Percentiles rank a stretch among this genome's conserved stretches.
Conservation (phyloP, 2,329 filamentous ascomycete species). For the Fusarium nematophilum region DNA sequence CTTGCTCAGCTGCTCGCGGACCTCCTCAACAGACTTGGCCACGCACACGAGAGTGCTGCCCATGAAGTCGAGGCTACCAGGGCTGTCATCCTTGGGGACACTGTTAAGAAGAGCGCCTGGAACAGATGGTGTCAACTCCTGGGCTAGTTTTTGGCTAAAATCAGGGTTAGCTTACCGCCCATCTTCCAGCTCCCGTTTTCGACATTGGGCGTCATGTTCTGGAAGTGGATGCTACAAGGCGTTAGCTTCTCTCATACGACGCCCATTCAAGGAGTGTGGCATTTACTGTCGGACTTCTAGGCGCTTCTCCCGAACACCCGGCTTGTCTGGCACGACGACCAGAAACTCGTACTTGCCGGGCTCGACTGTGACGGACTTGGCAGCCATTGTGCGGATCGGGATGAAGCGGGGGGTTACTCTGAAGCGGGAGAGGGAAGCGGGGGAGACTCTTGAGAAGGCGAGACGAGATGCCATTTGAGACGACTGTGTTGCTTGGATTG, state of each 20-base stretch:
- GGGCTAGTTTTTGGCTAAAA: no score
- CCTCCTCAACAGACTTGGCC: constrained; percentile 76
- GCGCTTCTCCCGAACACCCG: constrained; percentile 69
- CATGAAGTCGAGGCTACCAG: constrained; percentile 73
- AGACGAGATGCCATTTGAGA: constrained; percentile 31
- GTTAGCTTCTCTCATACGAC: constrained; percentile 30
- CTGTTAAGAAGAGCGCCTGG: constrained; percentile 75
- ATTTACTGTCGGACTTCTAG: constrained; percentile 69
- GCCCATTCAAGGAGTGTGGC: no score
- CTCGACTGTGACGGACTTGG: constrained; percentile 37
- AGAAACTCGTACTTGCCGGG: constrained; percentile 70
- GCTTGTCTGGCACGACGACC: constrained; percentile 75
- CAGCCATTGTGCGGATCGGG: constrained; percentile 43
- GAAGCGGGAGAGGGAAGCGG: constrained; percentile 10
- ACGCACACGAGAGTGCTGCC: constrained; percentile 77
- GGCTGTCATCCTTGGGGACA: constrained; percentile 70
- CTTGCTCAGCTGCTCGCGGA: constrained; percentile 71
- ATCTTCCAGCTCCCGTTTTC: constrained; percentile 70
- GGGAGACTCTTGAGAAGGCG: constrained; percentile 4
- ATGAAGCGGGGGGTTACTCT: constrained; percentile 6
- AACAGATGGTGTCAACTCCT: background rate
- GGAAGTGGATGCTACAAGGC: constrained; percentile 61
- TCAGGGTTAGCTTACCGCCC: constrained; percentile 64
- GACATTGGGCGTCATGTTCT: constrained; percentile 61
- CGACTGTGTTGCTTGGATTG: background rate